Evolutionary conservation across 345 rosid genomes (phyloP).

Genomic region (Melaleuca alternifolia): DNA sequence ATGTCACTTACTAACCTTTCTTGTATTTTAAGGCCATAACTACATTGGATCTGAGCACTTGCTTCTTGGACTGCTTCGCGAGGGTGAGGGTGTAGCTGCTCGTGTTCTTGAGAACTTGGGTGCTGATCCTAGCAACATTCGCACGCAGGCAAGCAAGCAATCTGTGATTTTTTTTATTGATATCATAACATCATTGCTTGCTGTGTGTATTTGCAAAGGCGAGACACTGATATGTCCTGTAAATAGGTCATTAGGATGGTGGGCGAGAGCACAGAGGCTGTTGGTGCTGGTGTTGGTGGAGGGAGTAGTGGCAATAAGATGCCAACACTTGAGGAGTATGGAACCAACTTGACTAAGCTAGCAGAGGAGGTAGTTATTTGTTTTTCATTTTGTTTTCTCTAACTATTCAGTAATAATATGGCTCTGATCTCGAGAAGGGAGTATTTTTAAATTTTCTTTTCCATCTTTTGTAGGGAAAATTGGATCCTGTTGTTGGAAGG

Average conservation of each 20-base stretch:
- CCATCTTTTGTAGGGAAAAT: slow-evolving; percentile 55
- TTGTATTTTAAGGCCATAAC: slow-evolving; percentile 57
- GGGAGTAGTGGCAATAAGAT: slow-evolving; percentile 71
- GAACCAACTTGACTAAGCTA: slow-evolving; percentile 90
- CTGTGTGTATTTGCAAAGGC: neutral
- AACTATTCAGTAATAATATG: neutral
- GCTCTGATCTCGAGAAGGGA: neutral
- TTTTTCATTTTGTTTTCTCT: neutral
- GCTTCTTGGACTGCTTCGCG: slow-evolving; percentile 91
- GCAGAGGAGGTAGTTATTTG: slow-evolving; percentile 77
- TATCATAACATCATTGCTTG: neutral
- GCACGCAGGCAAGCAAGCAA: slow-evolving; percentile 64
- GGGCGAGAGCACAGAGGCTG: slow-evolving; percentile 81
- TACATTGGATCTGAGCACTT: slow-evolving; percentile 98
- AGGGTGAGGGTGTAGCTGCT: slow-evolving; percentile 99
- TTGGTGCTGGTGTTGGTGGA: slow-evolving; percentile 74
- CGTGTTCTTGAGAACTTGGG: slow-evolving; percentile 96
- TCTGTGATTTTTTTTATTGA: neutral
- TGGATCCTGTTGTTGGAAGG: slow-evolving; percentile 99
- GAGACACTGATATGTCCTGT: neutral
- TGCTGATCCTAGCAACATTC: slow-evolving; percentile 83
- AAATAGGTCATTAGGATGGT: slow-evolving; percentile 94
- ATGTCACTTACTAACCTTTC: neutral
- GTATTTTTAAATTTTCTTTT: neutral
- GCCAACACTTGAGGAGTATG: slow-evolving; percentile 99